A percentile compares a stretch with the other conserved stretches of the same genome.
Evolutionary conservation across 192 early-diverging fungal species (phyloP).

Genomic region (Coemansia guatemalensis): DNA sequence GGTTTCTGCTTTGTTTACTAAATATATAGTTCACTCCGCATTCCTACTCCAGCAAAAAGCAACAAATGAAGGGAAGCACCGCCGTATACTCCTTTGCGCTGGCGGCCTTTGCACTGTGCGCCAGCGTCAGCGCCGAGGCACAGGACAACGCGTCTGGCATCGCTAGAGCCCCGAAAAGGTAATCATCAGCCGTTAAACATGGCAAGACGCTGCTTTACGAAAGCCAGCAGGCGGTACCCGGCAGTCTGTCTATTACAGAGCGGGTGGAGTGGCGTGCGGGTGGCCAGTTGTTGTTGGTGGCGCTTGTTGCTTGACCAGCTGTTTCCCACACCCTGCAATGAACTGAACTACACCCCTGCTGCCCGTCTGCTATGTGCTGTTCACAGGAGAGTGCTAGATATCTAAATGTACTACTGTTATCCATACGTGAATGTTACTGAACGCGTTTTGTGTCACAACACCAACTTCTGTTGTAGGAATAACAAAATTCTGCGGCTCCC

Average conservation of each 20-base stretch:
- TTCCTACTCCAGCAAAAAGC: not conserved
- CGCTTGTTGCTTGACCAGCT: not conserved
- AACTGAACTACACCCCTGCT: not conserved
- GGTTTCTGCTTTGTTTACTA: not conserved
- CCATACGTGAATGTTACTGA: not conserved
- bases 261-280: not conserved
- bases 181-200: not conserved
- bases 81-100: not conserved
- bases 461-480: constrained; percentile 1
- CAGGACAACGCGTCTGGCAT: not conserved
- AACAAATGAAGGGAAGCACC: constrained; percentile 2
- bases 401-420: not conserved
- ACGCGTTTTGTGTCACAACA: not conserved
- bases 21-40: not conserved
- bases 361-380: not conserved
- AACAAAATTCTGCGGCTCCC: constrained; percentile 18
- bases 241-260: not conserved
- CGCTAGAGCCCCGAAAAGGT: not conserved
- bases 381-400: not conserved
- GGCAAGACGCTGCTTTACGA: not conserved
- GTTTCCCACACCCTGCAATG: no score
- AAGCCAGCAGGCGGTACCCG: not conserved
- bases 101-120: constrained; percentile 2
- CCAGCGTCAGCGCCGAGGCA: not conserved
- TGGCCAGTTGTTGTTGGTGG: not conserved